Evolutionary conservation across 176 grass and related monocot species (phyloP).

Genomic region (Calamus simplicifolius): DNA sequence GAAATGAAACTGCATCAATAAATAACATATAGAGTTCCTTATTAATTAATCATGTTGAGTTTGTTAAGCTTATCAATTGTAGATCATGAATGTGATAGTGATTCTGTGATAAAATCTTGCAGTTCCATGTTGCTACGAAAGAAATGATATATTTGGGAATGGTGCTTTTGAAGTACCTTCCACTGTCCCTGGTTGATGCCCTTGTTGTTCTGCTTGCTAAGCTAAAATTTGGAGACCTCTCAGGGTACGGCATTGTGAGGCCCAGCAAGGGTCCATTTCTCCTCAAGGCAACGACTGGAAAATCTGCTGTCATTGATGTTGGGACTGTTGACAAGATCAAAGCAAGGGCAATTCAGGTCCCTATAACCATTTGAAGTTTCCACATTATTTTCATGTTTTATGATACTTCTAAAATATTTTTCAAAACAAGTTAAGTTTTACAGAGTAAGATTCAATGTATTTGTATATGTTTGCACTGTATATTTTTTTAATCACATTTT

Average conservation of each 20-base stretch:
- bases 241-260: conserved; percentile 47
- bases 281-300: conserved; percentile 40
- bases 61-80: no score
- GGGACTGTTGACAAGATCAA: conserved; percentile 49
- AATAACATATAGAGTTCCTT: neutral
- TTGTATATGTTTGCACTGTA: no score
- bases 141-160: conserved; percentile 46
- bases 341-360: conserved; percentile 40
- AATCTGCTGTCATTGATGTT: conserved; percentile 53
- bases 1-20: no score
- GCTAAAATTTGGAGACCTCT: conserved; percentile 36
- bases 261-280: conserved; percentile 36
- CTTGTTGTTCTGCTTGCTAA: conserved; percentile 32
- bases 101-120: neutral
- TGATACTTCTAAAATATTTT: no score
- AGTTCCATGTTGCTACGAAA: conserved; percentile 58
- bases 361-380: neutral
- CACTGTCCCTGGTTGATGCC: conserved; percentile 29
- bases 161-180: conserved; percentile 31
- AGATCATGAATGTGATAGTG: no score
- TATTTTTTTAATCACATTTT: neutral
- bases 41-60: neutral
- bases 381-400: no score
- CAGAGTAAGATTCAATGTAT: no score
- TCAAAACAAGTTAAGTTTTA: no score